Evolutionary conservation across 352 stramenopile genomes (phyloP).

Genomic region (Globisporangium echinulatum): DNA sequence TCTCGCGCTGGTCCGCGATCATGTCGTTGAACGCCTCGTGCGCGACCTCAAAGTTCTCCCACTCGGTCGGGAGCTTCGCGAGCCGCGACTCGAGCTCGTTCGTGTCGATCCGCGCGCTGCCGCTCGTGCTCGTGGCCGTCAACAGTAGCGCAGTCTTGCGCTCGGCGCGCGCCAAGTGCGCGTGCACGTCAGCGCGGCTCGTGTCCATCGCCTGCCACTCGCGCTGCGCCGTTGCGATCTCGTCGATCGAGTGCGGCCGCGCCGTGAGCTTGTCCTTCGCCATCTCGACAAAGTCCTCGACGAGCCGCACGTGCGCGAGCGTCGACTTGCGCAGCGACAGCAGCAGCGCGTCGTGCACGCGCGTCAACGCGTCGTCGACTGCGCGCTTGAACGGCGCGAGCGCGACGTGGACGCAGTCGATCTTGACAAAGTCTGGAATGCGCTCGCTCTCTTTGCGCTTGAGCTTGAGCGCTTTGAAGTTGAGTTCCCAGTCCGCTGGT

Average conservation of each 20-base stretch:
- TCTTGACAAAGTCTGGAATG: slow-evolving; percentile 80
- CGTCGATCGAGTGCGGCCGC: slow-evolving; percentile 88
- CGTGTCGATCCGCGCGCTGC: slow-evolving; percentile 51
- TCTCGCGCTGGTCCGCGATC: slow-evolving; percentile 92
- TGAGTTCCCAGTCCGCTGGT: slow-evolving; percentile 80
- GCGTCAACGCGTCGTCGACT: slow-evolving; percentile 81
- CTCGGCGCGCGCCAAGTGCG: slow-evolving; percentile 64
- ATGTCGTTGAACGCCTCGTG: slow-evolving; percentile 95
- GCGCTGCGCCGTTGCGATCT: slow-evolving; percentile 86
- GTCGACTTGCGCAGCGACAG: slow-evolving; percentile 80
- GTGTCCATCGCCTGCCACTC: slow-evolving; percentile 90
- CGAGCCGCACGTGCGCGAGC: slow-evolving; percentile 62
- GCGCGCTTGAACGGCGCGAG: slow-evolving; percentile 84
- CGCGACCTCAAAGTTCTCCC: slow-evolving; percentile 93
- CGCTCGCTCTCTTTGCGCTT: slow-evolving; percentile 93
- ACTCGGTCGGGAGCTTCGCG: slow-evolving; percentile 72
- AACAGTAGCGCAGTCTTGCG: slow-evolving; percentile 86
- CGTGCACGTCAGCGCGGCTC: slow-evolving; percentile 43
- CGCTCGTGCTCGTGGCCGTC: slow-evolving; percentile 21
- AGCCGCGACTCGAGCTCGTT: slow-evolving; percentile 70
- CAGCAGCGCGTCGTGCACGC: slow-evolving; percentile 84
- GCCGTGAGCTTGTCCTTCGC: slow-evolving; percentile 87
- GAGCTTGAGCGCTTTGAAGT: slow-evolving; percentile 84
- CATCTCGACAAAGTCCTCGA: slow-evolving; percentile 86
- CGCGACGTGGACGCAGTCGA: slow-evolving; percentile 90